These are phyloP conservation scores for Fusarium floridanum DNA, from an alignment of 2,329 filamentous ascomycete genomes.

Conservation along the genomic window DNA sequence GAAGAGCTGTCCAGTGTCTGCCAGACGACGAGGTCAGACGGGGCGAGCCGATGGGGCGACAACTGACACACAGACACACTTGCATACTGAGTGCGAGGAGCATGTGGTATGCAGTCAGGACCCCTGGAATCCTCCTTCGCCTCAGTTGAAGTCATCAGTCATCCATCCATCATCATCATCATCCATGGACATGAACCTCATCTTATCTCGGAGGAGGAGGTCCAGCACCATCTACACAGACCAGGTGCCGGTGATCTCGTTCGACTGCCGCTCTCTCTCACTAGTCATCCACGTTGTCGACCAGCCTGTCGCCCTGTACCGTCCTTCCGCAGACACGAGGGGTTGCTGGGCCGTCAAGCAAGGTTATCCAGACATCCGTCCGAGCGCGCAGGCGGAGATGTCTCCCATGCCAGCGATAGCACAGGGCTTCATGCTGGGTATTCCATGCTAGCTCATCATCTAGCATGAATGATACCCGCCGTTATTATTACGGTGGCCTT, in stretches of 20 bases:
- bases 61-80: conserved; percentile 7
- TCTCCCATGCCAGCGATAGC: conserved; percentile 15
- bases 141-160: not conserved
- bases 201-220: not conserved
- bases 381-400: conserved; percentile 30
- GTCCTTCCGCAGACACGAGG: conserved; percentile 10
- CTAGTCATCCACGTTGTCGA: not conserved
- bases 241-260: conserved; percentile 6
- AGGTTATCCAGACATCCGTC: conserved; percentile 24
- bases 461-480: conserved; percentile 27
- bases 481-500: conserved; percentile 27
- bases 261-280: not conserved
- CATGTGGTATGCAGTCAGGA: not conserved
- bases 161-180: not conserved
- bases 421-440: conserved; percentile 10
- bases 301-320: not conserved
- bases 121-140: not conserved
- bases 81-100: not conserved
- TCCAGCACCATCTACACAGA: not conserved
- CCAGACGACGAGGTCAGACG: conserved; percentile 5
- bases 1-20: not conserved
- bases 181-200: not conserved
- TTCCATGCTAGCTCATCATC: conserved; percentile 20
- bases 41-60: conserved; percentile 10
- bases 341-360: conserved; percentile 10